Evolutionary conservation across 2,329 filamentous ascomycete genomes (phyloP).

Genomic region (Botrytis pseudocinerea): DNA sequence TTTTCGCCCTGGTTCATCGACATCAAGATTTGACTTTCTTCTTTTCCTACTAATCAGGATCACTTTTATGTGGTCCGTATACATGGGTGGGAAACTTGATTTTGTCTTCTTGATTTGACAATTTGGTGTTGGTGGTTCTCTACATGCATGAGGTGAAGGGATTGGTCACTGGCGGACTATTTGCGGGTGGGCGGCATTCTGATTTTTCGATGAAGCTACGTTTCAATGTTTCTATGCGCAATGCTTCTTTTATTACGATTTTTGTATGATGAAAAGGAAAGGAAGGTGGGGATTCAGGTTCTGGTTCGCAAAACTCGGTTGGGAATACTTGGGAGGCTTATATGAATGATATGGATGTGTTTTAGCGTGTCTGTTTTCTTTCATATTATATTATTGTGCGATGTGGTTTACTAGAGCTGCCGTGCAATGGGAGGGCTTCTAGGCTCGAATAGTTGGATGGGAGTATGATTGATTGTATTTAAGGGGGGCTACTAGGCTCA

Average conservation of each 20-base stretch:
- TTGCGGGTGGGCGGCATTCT: slow-evolving; percentile 19
- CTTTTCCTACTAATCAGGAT: slow-evolving; percentile 5
- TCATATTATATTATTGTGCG: slow-evolving; percentile 15
- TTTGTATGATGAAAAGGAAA: slow-evolving; percentile 20
- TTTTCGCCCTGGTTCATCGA: not conserved
- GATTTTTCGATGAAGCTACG: slow-evolving; percentile 22
- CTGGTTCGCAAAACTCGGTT: slow-evolving; percentile 13
- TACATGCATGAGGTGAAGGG: slow-evolving; percentile 19
- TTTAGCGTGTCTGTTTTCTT: slow-evolving; percentile 14
- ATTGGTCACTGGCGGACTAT: slow-evolving; percentile 19
- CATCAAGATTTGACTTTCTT: slow-evolving; percentile 8
- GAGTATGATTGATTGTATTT: slow-evolving; percentile 1
- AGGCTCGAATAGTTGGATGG: slow-evolving; percentile 2
- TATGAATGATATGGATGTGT: slow-evolving; percentile 20
- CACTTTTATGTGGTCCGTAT: not conserved
- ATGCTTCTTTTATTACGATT: slow-evolving; percentile 21
- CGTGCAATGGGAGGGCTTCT: slow-evolving; percentile 20
- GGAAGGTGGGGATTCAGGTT: not conserved
- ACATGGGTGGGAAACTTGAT: slow-evolving; percentile 14
- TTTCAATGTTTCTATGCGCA: slow-evolving; percentile 22
- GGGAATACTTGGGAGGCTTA: slow-evolving; percentile 16
- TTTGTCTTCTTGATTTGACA: slow-evolving; percentile 9
- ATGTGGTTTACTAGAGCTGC: slow-evolving; percentile 17
- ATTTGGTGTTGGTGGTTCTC: slow-evolving; percentile 23
- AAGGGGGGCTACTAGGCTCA: slow-evolving; percentile 19